Percentiles rank a stretch among this genome's conserved stretches.
These are phyloP conservation scores for Penicillium mononematosum DNA, from an alignment of 495 filamentous ascomycete species.

Conservation along the genomic window DNA sequence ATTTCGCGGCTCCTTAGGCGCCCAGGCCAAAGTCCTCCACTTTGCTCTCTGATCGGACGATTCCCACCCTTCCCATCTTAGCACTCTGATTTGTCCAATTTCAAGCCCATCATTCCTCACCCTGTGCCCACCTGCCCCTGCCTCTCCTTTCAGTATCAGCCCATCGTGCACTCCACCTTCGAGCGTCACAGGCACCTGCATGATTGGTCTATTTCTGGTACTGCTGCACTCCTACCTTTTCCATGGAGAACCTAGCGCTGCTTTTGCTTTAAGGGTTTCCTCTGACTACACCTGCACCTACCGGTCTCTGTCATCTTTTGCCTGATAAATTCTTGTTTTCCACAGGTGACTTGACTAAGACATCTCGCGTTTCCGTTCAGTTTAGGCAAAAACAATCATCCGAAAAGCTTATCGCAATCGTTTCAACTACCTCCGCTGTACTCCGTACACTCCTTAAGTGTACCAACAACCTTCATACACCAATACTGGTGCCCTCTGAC, in stretches of 20 bases:
- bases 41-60: conserved; percentile 26
- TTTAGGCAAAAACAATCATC: conserved; percentile 26
- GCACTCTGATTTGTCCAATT: conserved; percentile 25
- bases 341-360: conserved; percentile 15
- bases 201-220: conserved; percentile 33
- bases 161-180: conserved; percentile 39
- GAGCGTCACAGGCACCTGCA: conserved; percentile 33
- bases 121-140: conserved; percentile 23
- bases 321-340: conserved; percentile 11
- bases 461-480: conserved; percentile 4
- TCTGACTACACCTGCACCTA: conserved; percentile 5
- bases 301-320: conserved; percentile 1
- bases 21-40: conserved; percentile 16
- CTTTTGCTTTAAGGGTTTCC: conserved; percentile 8
- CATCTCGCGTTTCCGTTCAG: conserved; percentile 9
- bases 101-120: conserved; percentile 19
- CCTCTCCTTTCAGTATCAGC: conserved; percentile 34
- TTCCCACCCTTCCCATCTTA: conserved; percentile 19
- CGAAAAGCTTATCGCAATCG: conserved; percentile 30
- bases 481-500: conserved; percentile 3
- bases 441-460: neutral
- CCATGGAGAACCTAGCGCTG: conserved; percentile 22
- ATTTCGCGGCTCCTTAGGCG: conserved; percentile 18
- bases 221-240: conserved; percentile 24
- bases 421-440: conserved; percentile 10